Percentiles rank a stretch among this genome's conserved stretches.
phyloP scores from a whole-genome alignment of 805 yeast genomes.

The Groenewaldozyma tartarivorans region DNA sequence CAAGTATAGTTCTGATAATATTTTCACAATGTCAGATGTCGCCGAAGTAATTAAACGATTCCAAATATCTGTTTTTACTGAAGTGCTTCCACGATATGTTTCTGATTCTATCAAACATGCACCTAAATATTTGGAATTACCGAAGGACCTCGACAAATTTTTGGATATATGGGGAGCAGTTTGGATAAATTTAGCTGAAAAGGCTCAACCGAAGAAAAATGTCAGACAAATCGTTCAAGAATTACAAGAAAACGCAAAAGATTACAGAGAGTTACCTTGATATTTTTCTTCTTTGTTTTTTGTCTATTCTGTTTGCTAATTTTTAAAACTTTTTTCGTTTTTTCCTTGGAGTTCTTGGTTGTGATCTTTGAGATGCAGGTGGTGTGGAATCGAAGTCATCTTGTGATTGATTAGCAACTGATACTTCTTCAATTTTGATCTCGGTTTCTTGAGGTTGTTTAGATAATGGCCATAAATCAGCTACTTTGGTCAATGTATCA shows the following conservation, averaged over 20 bases:
- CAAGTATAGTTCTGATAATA: slow-evolving; percentile 34
- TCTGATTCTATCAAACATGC: slow-evolving; percentile 24
- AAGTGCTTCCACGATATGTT: slow-evolving; percentile 19
- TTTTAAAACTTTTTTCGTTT: no score
- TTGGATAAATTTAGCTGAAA: slow-evolving; percentile 19
- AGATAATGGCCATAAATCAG: no score
- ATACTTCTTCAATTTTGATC: no score
- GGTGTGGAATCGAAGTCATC: no score
- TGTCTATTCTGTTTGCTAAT: neutral
- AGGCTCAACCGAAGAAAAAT: neutral
- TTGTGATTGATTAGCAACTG: no score
- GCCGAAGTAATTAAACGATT: slow-evolving; percentile 35
- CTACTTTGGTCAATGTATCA: no score
- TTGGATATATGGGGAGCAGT: slow-evolving; percentile 44
- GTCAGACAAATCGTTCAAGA: neutral
- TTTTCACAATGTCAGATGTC: slow-evolving; percentile 35
- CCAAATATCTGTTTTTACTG: slow-evolving; percentile 51
- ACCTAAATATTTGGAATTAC: slow-evolving; percentile 4
- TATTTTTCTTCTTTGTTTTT: no score
- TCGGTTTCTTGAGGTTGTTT: no score
- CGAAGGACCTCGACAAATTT: slow-evolving; percentile 25
- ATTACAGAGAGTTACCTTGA: neutral
- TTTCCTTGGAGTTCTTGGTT: no score
- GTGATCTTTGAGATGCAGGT: no score
- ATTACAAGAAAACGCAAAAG: neutral